Evolutionary conservation across 495 filamentous ascomycete species (phyloP).

Genomic region (Bombardia bombarda): DNA sequence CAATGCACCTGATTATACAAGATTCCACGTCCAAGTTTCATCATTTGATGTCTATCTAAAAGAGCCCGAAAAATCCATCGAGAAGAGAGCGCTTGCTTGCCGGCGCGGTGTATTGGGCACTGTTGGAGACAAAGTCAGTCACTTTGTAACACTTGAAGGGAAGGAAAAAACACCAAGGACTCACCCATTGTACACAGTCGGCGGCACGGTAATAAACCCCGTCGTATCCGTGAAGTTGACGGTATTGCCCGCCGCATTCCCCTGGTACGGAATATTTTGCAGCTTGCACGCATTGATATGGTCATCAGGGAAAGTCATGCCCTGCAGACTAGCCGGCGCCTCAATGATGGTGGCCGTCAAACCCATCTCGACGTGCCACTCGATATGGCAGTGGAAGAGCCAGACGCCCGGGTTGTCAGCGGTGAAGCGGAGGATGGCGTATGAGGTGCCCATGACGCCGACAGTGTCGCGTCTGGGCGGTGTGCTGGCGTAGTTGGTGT

Average conservation of each 20-base stretch:
- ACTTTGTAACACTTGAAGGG: neutral
- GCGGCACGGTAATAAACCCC: conserved; percentile 38
- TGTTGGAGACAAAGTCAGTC: neutral
- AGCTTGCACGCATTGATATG: conserved; percentile 52
- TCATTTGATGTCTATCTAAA: too few relatives aligned
- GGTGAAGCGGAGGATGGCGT: conserved; percentile 50
- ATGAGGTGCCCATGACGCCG: conserved; percentile 42
- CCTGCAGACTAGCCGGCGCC: conserved; percentile 52
- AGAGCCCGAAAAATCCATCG: too few relatives aligned
- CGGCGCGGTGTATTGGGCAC: conserved; percentile 5
- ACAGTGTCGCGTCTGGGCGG: conserved; percentile 49
- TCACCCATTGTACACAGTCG: conserved; percentile 34
- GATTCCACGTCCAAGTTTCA: too few relatives aligned
- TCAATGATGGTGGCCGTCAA: conserved; percentile 67
- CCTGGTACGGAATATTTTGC: conserved; percentile 40
- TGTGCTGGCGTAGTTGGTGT: conserved; percentile 36
- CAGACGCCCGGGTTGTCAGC: conserved; percentile 70
- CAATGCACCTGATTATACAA: too few relatives aligned
- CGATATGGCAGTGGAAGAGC: conserved; percentile 76
- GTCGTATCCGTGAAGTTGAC: conserved; percentile 51
- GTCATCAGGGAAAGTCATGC: conserved; percentile 52
- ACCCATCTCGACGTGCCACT: conserved; percentile 72
- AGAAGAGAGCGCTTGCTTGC: neutral
- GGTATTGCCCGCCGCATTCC: conserved; percentile 73
- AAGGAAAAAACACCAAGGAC: conserved; percentile 6